Base-by-base conservation (phyloP, 2,329 filamentous ascomycete species). In the Neofusicoccum sp. region DNA sequence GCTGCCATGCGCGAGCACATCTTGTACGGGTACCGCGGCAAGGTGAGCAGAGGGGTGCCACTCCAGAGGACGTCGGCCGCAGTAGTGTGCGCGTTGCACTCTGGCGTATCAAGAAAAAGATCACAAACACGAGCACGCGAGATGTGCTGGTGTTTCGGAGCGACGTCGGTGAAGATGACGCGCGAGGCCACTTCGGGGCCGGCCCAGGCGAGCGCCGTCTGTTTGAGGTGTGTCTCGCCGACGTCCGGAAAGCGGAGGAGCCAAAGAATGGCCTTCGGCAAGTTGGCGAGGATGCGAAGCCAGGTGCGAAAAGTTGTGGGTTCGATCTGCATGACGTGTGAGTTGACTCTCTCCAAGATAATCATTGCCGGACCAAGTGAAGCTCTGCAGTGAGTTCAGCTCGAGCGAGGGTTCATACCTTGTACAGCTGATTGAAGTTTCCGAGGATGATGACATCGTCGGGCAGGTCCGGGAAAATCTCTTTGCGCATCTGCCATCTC, bases 1-100 rank as follows among this genome's bases (percentile, higher is more conserved):
- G 95, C 93, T 6, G 93, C 95, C 89, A 99, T 99, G 58, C 95
- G 89, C 44, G 91, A 96, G 75, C 95, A 99, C 95, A 99, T 99
- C 76, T 99, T 99, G 78, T 97, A 97, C 54, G 89, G 85, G 74
- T 98, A 97, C 36, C 95, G 86, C 9, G 95, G 93, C 31, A 95
- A 81, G 0, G 95, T 99, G 30, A 99, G 81, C 24, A 99, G 79
- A 4, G 95, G 95, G 0, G 95, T 98, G 67, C 93, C 96, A 57
- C 90, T 96, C 95, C 95, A 99, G 6, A 99, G 81, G 1, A 98
- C 89, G 70, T 99, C 95, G 11, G 95, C 96, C 1, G 95, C 95
- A 1, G 95, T 99, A 1, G 95, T 99, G 74, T 99, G 95, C 1
- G 93, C 95, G 71, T 99, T 99, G 77, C 95, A 99, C 75, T 99